Base-by-base conservation (phyloP, 1,284 basidiomycete genomes). In the Austroboletus olivaceoglutinosus region DNA sequence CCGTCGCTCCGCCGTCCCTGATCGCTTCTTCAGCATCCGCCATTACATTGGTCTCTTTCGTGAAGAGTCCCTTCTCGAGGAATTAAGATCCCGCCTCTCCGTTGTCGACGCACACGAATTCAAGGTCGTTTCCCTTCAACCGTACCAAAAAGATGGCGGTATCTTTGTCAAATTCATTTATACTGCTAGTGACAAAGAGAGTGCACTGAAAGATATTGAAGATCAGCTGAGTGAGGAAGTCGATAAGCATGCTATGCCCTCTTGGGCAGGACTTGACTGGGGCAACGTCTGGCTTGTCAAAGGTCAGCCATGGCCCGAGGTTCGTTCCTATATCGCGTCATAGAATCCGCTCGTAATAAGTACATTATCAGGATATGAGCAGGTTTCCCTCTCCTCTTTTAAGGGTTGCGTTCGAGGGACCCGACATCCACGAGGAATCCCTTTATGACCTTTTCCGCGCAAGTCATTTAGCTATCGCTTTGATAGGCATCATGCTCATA, bases 221-320 rank as follows among this genome's bases (percentile, higher is more conserved):
- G 59, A 69, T 3, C 65, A 74, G 19, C 58, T 86, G 4, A 70
- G 73, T 45, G 66, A 73, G 9, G 68, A 75, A 47, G 67, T 72
- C 2, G 60, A 64, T 25, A 67, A 76, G 42, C 66, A 77, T 33
- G 84, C 81, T 6, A 66, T 88, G 43, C 82, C 85, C 5, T 81
- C 85, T 3, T 89, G 86, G 83, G 59, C 69, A 27, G 80, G 87
- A 5, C 45, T 83, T 7, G 67, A 62, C 5, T 67, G 73, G 27
- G 84, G 86, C 1, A 75, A 77, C 52, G 70, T 87, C 11, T 94
- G 91, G 91, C 67, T 89, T 16, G 92, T 95, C 27, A 83, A 81
- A 64, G 92, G 92, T 0, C 75, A 74, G 11, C 91, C 93, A 7
- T 95, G 91, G 90, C 77, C 77, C 55, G 92, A 94, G 77, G 91